phyloP scores from a whole-genome alignment of 306 rosid genomes.

The Mimosa bimucronata region DNA sequence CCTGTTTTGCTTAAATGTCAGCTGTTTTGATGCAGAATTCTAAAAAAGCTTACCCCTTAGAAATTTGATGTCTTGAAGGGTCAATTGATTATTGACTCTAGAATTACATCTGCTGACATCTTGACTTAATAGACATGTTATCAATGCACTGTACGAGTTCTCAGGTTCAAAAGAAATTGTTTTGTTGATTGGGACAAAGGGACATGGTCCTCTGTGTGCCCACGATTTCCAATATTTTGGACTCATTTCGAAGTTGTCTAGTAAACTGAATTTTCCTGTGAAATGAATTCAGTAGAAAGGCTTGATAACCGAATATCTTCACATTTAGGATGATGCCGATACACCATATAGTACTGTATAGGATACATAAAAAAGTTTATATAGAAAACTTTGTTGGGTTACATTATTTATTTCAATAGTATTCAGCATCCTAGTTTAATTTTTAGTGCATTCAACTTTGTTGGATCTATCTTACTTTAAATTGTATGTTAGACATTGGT shows the following conservation, averaged over 20 bases:
- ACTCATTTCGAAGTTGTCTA: not conserved
- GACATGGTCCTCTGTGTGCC: not conserved
- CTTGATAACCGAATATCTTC: conserved; percentile 7
- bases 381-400: too few species aligned
- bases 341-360: too few species aligned
- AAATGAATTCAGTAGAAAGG: not conserved
- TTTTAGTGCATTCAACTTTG: too few species aligned
- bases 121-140: conserved; percentile 41
- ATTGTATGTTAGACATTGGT: too few species aligned
- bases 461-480: too few species aligned
- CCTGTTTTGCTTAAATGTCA: conserved; percentile 28
- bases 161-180: not conserved
- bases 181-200: not conserved
- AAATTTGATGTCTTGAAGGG: conserved; percentile 97
- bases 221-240: not conserved
- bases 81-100: conserved; percentile 87
- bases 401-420: too few species aligned
- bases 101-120: conserved; percentile 95
- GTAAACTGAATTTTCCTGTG: not conserved
- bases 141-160: not conserved
- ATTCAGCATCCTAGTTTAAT: too few species aligned
- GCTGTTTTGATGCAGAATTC: conserved; percentile 61
- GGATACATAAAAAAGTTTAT: too few species aligned
- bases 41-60: conserved; percentile 97
- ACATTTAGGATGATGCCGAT: too few species aligned